Base-by-base conservation (phyloP, 331 rosid genomes). In the Acacia pycnantha region DNA sequence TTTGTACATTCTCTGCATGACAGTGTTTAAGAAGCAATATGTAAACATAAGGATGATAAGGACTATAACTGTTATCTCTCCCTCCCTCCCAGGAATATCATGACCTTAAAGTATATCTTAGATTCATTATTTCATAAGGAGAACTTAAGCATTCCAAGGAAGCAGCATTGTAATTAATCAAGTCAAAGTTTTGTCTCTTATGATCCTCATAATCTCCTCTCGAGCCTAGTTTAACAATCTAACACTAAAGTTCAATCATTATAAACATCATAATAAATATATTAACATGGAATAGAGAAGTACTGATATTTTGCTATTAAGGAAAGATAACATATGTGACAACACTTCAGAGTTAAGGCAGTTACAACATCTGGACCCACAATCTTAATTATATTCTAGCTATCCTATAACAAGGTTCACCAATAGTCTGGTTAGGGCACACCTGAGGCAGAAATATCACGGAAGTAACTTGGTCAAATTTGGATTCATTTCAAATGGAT, bases 1-100 rank as follows among this genome's bases (percentile, higher is more conserved):
- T 82, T 89, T 85, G 85, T 82, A 87, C 44, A 87, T 79, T 80
- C 87, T 86, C 95, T 91, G 88, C 66, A 73, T n/a, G 79, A 67
- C 74, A 64, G 37, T 53, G 70, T 68, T 18, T 9, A 78, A 74
- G 24, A 75, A 56, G 15, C 24, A 76, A n/a, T 14, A 24, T 26
- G 19, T 74, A 19, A 51, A 51, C 47, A 74, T 29, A 51, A 51
- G 19, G 35, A 74, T 35, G 12, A 51, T 50, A 50, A 18, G 27
- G 18, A 47, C 64, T 13, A 33, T 19, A 7, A 16, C 65, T 7
- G 33, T 50, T 24, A 70, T 70, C 56, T 31, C 31, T 27, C 31
- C 40, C 31, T 51, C 66, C 47, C 78, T 51, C 46, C 44, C 46
- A 74, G 15, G 31, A 70, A 70, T 37, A 35, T 51, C 19, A 19